Conservation (phyloP, 2,329 filamentous ascomycete genomes). For the Mycosphaerella arachidis region DNA sequence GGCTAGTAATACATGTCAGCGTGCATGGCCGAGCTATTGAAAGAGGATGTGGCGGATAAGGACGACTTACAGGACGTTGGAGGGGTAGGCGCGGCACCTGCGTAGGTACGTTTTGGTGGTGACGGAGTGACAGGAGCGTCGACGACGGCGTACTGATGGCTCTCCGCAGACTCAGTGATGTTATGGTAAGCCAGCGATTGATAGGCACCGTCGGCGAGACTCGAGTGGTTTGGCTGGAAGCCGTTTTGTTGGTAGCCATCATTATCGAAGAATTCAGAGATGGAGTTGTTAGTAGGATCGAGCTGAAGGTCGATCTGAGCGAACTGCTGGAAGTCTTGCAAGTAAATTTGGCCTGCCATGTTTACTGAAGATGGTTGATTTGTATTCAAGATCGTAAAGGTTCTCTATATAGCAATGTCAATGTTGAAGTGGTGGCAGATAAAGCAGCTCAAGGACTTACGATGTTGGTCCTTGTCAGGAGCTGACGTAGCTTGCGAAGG, state of each 20-base stretch:
- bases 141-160: background rate
- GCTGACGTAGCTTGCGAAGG: background rate
- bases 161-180: background rate
- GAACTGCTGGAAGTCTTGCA: background rate
- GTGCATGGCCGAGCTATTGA: background rate
- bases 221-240: background rate
- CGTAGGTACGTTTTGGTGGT: background rate
- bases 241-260: background rate
- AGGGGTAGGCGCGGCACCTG: background rate
- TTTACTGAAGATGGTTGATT: background rate
- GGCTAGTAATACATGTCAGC: background rate
- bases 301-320: background rate
- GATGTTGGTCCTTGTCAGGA: background rate
- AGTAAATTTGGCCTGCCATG: background rate
- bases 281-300: background rate
- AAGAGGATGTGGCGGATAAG: background rate
- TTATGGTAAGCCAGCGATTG: background rate
- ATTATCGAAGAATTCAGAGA: background rate
- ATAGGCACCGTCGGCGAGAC: background rate
- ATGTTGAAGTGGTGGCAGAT: background rate
- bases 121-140: background rate
- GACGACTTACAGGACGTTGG: background rate
- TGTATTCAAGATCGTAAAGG: background rate
- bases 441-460: background rate
- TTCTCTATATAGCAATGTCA: background rate